A percentile compares a stretch with the other conserved stretches of the same genome.
Conservation (phyloP, 805 yeast genomes). For the Ogataea thermomethanolica region DNA sequence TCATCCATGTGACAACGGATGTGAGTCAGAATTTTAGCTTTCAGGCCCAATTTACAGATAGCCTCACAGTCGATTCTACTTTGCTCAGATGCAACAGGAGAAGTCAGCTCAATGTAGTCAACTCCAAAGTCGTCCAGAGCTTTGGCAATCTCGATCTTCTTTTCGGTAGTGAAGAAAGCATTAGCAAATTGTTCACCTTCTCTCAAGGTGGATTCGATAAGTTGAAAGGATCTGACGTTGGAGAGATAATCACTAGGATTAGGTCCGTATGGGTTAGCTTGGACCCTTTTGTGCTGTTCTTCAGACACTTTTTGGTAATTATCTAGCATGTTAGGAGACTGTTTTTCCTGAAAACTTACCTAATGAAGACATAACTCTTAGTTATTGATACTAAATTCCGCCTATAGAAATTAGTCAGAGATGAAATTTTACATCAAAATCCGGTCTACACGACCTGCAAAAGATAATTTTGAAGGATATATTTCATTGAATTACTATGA, state of each 20-base stretch:
- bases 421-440: conserved; percentile 7
- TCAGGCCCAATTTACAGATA: conserved; percentile 55
- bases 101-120: conserved; percentile 57
- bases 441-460: not conserved
- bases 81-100: conserved; percentile 59
- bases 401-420: conserved; percentile 8
- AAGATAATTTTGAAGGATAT: not conserved
- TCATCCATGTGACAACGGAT: conserved; percentile 62
- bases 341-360: conserved; percentile 11
- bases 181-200: conserved; percentile 65
- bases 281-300: conserved; percentile 35
- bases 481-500: conserved; percentile 41
- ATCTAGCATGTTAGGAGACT: conserved; percentile 14
- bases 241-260: conserved; percentile 56
- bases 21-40: conserved; percentile 51
- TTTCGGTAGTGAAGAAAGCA: conserved; percentile 55
- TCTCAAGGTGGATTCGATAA: conserved; percentile 57
- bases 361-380: conserved; percentile 10
- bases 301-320: conserved; percentile 47
- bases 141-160: conserved; percentile 55
- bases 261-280: conserved; percentile 54
- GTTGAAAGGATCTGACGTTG: conserved; percentile 49
- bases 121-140: conserved; percentile 61
- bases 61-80: conserved; percentile 56
- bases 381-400: conserved; percentile 2